Base-by-base conservation (phyloP, 495 filamentous ascomycete species). In the Hypoxylon perforatum region DNA sequence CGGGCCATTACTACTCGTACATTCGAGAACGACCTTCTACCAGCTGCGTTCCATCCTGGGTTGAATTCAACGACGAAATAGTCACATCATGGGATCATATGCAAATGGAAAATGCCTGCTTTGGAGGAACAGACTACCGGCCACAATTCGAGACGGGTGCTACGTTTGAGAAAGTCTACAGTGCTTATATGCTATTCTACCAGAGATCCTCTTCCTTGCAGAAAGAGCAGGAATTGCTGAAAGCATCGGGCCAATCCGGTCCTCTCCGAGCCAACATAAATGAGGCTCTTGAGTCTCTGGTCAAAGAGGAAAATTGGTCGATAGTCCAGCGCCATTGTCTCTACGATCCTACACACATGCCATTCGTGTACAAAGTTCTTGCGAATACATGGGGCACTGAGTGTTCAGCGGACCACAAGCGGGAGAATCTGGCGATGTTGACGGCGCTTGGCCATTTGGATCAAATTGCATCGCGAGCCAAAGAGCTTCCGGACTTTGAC, bases 101-200 rank as follows among this genome's bases (percentile, higher is more conserved):
- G 0, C 83, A 84, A 8, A 93, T 98, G 72, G 86, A 88, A 59
- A 83, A 82, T 57, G 81, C 87, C 15, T 96, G 93, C 73, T 97
- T 92, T 76, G 95, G 95, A 41, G 95, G 95, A 4, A 69, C 77
- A 14, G 87, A 85, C 58, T 85, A 86, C 47, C 78, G 82, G 25
- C 36, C 66, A 4, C 78, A 76, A 52, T 83, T 73, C 52, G 81
- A 79, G 66, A 77, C 61, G 78, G 84, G 67, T 49, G 70, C 72
- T 71, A 77, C 70, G 63, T 85, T 69, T 53, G 85, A 87, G 53
- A 96, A 95, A 73, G 81, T 82, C 7, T 94, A 88, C 80, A 96
- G 90, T 76, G 95, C 94, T 15, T 99, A 99, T 71, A 97, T 98
- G 92, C 83, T 99, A 38, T 97, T 99, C 78, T 99, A 98, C 72